These are phyloP conservation scores for Fusarium tjaetaba DNA, from an alignment of 2,329 filamentous ascomycete species.

Conservation along the genomic window DNA sequence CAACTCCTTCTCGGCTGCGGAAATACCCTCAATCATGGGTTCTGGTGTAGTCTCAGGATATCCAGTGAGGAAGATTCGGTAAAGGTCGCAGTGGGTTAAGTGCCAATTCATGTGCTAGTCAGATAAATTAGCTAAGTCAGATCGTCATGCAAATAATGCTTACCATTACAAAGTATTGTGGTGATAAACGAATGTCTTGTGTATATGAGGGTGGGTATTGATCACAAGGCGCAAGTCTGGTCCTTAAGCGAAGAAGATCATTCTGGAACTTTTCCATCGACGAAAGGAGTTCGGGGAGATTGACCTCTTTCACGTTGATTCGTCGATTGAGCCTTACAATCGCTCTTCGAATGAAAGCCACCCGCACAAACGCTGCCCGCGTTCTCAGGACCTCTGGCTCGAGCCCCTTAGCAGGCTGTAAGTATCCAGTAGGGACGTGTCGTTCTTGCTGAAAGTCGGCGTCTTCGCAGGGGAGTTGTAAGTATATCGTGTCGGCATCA, in stretches of 20 bases:
- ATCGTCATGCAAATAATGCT: background rate
- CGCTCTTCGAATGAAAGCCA: conserved; percentile 36
- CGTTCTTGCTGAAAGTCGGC: conserved; percentile 37
- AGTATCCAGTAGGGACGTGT: conserved; percentile 36
- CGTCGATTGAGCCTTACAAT: conserved; percentile 41
- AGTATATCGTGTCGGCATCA: conserved; percentile 38
- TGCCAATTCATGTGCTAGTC: conserved; percentile 50
- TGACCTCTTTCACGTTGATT: conserved; percentile 41
- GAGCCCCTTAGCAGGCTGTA: conserved; percentile 40
- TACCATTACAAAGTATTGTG: conserved; percentile 39
- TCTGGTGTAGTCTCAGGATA: conserved; percentile 54
- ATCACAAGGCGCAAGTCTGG: conserved; percentile 33
- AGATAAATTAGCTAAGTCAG: background rate
- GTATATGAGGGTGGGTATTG: conserved; percentile 34
- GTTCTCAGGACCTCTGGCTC: conserved; percentile 38
- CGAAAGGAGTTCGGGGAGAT: conserved; percentile 35
- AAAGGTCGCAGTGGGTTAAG: conserved; percentile 56
- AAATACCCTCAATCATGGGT: conserved; percentile 45
- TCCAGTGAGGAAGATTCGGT: conserved; percentile 54
- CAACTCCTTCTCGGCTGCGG: conserved; percentile 29
- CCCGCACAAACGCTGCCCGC: conserved; percentile 39
- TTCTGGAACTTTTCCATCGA: conserved; percentile 43
- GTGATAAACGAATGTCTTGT: conserved; percentile 28
- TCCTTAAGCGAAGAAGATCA: conserved; percentile 37
- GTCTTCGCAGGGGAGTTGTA: conserved; percentile 42